These are phyloP conservation scores for Pseudoturritis turrita DNA, from an alignment of 345 rosid genomes.

Conservation along the genomic window DNA sequence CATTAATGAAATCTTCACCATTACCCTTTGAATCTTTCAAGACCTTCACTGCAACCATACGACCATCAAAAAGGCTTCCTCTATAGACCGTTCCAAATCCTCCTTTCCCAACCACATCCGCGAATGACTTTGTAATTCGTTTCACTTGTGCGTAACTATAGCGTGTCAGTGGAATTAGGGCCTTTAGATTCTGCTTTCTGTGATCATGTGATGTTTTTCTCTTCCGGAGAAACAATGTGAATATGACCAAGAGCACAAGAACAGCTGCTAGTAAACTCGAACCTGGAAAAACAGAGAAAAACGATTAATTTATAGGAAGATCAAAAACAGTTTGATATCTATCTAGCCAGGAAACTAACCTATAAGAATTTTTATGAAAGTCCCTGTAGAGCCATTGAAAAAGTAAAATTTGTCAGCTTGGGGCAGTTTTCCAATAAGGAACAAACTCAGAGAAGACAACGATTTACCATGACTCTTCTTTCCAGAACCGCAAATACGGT, in stretches of 20 bases:
- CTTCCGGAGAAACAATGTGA: neutral
- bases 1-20: constrained; percentile 39
- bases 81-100: constrained; percentile 6
- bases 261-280: neutral
- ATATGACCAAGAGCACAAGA: neutral
- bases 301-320: neutral
- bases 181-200: neutral
- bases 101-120: neutral
- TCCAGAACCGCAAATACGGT: neutral
- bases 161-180: neutral
- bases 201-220: neutral
- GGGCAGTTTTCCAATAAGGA: no score
- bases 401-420: neutral
- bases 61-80: neutral
- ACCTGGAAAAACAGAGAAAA: neutral
- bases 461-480: neutral
- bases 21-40: neutral
- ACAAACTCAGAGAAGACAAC: neutral
- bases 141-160: neutral
- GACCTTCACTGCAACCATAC: neutral
- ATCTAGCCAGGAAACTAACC: neutral
- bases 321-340: neutral
- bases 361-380: neutral
- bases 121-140: constrained; percentile 1
- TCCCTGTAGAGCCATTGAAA: neutral